Base-by-base conservation (phyloP, 2,329 filamentous ascomycete genomes). In the Sporothrix variecibatus region DNA sequence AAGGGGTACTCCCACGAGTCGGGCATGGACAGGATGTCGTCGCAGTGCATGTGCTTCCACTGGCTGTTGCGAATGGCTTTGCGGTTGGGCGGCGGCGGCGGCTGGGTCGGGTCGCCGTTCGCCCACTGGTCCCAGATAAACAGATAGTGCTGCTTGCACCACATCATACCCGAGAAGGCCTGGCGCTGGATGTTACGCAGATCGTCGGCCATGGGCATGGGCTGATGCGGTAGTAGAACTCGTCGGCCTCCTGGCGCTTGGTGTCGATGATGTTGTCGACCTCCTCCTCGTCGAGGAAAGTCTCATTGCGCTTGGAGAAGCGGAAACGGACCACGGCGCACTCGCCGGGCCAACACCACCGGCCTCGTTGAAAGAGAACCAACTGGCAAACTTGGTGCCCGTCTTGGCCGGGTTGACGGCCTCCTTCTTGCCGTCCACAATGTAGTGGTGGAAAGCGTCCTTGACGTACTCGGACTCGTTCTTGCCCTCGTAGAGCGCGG, bases 1-100 rank as follows among this genome's bases (percentile, higher is more conserved):
- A 98, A 98, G 0, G 95, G 95, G 79, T 98, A 98, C 80, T 98
- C 95, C 95, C 95, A 98, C 0, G 95, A 97, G 82, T 98, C 95
- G 0, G 95, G 96, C 95, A 98, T 98, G 0, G 95, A 98, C 46
- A 98, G 83, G 76, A 98, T 94, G 81, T 98, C 95, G 78, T 98
- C 96, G 78, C 97, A 90, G 82, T 98, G 89, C 87, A 98, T 91
- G 82, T 98, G 95, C 80, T 93, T 97, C 96, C 96, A 98, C 76
- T 97, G 90, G 51, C 89, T 85, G 80, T 98, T 98, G 75, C 95
- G 91, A 73, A 98, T 88, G 2, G 89, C 87, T 82, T 96, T 97
- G 73, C 95, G 89, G 53, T 89, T 88, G 0, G 92, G 86, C 0
- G 95, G 95, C 34, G 96, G 96, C 43, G 95, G 93, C 60, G 95